Base-by-base conservation (phyloP, 345 rosid species). In the Aquilaria malaccensis region DNA sequence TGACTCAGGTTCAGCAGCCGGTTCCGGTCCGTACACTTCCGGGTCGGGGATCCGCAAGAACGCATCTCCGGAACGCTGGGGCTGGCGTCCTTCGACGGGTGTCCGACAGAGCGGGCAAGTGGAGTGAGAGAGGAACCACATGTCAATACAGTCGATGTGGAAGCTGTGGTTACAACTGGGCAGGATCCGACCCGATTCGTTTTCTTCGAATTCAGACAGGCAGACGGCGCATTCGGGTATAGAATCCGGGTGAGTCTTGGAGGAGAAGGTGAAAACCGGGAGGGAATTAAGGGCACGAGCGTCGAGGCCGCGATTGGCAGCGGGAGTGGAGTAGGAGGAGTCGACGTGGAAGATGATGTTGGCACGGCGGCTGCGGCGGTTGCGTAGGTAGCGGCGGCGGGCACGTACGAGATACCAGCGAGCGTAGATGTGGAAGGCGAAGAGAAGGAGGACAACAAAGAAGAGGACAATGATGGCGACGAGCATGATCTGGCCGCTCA, bases 101-200 rank as follows among this genome's bases (percentile, higher is more conserved):
- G 83, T 70, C 45, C 99, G 90, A 47, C 99, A 95, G 45, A 95
- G 89, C 15, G 97, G 99, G 66, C 97, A 93, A 0, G 96, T 89
- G 47, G 88, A 77, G 65, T 93, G 98, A 45, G 97, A 82, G 52
- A 81, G 89, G 68, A 95, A 88, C 97, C 99, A 95, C 99, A 91
- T 91, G 66, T 95, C 97, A 7, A 91, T 88, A 30, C 97, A 95
- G 1, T 79, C 96, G n/a, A 77, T 71, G 48, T 95, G 99, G 62
- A 95, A 95, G 32, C 82, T 77, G 45, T 95, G 99, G 10, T 80
- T 84, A 52, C 99, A 95, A 7, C 79, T 83, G 32, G 97, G 96
- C 57, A 95, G 69, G 29, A 72, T 60, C 79, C 95, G 91, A 60
- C 95, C 97, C 78, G 72, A 70, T 15, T 95, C 97, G 33, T 67